Evolutionary conservation across 257 asterid genomes (phyloP).

Genomic region (Solanum clarkiae): DNA sequence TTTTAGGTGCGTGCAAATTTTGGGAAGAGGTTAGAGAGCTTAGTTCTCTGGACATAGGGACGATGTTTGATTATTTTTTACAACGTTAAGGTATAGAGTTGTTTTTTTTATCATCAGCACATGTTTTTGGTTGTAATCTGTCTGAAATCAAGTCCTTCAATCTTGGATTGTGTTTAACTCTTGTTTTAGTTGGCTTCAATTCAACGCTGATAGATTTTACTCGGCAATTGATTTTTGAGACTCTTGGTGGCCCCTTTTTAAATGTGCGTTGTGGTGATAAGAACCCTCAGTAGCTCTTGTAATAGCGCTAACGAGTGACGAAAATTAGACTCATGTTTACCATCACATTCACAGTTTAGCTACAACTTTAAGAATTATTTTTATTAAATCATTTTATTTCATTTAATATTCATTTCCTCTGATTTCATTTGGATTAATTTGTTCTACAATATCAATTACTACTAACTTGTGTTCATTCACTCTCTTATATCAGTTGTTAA

Average conservation of each 20-base stretch:
- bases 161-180: neutral
- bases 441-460: too few relatives aligned
- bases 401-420: neutral
- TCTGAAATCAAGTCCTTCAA: neutral
- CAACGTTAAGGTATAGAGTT: neutral
- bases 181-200: neutral
- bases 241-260: neutral
- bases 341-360: too few relatives aligned
- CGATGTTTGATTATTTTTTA: neutral
- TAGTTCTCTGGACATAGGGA: neutral
- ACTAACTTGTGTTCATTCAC: neutral
- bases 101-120: neutral
- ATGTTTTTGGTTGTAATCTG: neutral
- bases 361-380: too few relatives aligned
- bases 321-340: too few relatives aligned
- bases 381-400: too few relatives aligned
- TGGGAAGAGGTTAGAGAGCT: neutral
- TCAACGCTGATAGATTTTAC: neutral
- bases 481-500: too few relatives aligned
- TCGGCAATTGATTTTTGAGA: neutral
- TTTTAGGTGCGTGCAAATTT: neutral
- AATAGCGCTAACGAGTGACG: neutral
- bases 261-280: neutral
- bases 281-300: neutral
- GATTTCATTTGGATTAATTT: neutral